A percentile compares a stretch with the other conserved stretches of the same genome.
Conservation (phyloP, 176 grass and related monocot species). For the Carex parvula region DNA sequence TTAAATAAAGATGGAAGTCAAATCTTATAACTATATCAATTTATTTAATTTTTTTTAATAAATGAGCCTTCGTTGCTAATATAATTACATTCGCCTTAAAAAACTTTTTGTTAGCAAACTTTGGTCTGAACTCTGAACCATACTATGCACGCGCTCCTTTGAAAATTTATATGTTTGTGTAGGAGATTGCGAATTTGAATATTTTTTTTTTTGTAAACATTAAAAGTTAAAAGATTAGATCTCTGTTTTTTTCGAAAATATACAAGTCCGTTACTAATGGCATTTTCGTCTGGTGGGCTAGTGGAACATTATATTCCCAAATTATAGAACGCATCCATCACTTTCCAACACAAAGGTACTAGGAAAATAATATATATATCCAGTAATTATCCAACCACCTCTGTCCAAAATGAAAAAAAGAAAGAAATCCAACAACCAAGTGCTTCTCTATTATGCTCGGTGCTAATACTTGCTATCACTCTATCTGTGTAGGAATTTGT, state of each 20-base stretch:
- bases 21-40: too few relatives aligned
- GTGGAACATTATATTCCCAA: background rate
- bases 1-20: too few relatives aligned
- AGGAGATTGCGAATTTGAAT: too few relatives aligned
- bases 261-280: background rate
- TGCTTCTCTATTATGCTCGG: background rate
- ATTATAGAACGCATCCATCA: background rate
- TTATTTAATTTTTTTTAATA: too few relatives aligned
- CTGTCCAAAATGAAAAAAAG: background rate
- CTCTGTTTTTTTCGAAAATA: too few relatives aligned
- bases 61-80: too few relatives aligned
- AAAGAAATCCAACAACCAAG: slow-evolving; percentile 5
- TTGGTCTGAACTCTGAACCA: background rate
- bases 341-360: background rate
- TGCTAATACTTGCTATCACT: background rate
- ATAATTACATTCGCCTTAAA: background rate
- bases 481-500: background rate
- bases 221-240: too few relatives aligned
- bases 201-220: too few relatives aligned
- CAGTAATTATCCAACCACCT: background rate
- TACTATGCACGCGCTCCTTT: background rate
- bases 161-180: background rate
- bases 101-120: background rate
- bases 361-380: background rate
- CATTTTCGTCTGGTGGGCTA: background rate